phyloP scores from a whole-genome alignment of 257 asterid genomes.

The Paraleonurus japonicus region DNA sequence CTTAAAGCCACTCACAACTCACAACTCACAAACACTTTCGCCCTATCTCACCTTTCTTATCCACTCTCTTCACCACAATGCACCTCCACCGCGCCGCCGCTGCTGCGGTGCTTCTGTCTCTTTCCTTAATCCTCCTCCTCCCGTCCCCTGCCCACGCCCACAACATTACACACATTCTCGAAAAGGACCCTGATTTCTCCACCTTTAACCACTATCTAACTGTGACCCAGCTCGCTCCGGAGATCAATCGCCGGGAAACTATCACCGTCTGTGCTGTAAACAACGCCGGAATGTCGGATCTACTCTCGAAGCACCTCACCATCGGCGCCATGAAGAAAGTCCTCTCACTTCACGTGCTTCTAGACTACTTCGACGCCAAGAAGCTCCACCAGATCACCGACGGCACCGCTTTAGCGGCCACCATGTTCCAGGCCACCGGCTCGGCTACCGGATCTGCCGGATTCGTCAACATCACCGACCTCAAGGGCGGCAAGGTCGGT shows the following conservation, averaged over 20 bases:
- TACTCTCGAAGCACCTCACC: conserved; percentile 53
- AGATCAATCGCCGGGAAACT: conserved; percentile 61
- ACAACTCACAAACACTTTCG: not conserved
- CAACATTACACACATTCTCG: conserved; percentile 63
- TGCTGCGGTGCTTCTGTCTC: conserved; percentile 30
- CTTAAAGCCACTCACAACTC: conserved; percentile 20
- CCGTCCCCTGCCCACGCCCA: conserved; percentile 43
- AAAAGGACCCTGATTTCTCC: conserved; percentile 49
- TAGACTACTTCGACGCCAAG: conserved; percentile 71
- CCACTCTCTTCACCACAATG: conserved; percentile 36
- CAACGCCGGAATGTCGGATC: conserved; percentile 72
- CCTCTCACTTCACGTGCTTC: conserved; percentile 62
- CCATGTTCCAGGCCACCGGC: conserved; percentile 84
- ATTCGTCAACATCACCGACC: conserved; percentile 68
- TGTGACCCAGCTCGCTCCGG: conserved; percentile 64
- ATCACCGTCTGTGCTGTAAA: conserved; percentile 69
- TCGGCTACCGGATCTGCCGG: conserved; percentile 73
- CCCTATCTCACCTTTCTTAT: not conserved
- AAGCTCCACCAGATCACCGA: conserved; percentile 78
- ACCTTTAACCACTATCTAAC: conserved; percentile 69
- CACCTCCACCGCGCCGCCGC: conserved; percentile 42
- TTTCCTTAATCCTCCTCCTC: conserved; percentile 21
- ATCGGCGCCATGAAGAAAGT: conserved; percentile 48
- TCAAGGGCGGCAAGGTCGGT: conserved; percentile 69
- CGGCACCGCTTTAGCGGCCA: conserved; percentile 77